Evolutionary conservation across 2,329 filamentous ascomycete species (phyloP), one percentile per base, ranked within the genome.

Genomic region (Fusarium subglutinans): DNA sequence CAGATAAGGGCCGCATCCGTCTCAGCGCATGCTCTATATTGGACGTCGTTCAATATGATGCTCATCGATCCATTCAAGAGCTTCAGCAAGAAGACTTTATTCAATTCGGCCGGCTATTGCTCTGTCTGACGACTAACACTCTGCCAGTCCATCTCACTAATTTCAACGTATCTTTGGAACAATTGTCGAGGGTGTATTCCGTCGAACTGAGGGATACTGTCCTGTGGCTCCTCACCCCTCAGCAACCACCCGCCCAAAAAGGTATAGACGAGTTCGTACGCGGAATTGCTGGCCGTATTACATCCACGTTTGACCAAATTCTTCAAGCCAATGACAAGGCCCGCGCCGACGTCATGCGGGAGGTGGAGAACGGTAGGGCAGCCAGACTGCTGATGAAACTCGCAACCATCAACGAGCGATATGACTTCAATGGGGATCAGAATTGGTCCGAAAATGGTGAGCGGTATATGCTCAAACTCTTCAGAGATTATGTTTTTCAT

Each of bases 401-500:
- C 47, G 94, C 94, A 69, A 89, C 93, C 66, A 91, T 99, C 80
- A 96, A 96, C 79, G 96, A 99, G 82, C 91, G 96, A 17, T 94
- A 93, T 3, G 96, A 98, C 79, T 92, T 93, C 70, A 93, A 94
- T 60, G 90, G 91, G 45, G 93, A 95, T 70, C 85, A 88, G 1
- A 87, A 90, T 55, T 99, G 96, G 96, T 94, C 94, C 9, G 96
- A 98, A 82, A 96, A 93, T 54, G 96, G 96, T 33, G 94, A 98
- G 78, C 90, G 95, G 35, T 98, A 98, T 81, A 93, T 94, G 80
- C 87, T 99, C 73, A 98, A 98, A 83, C 88, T 99, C 14, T 98
- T 98, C 86, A 90, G 96, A 56, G 96, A 99, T 83, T 98, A 97
- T 78, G 94, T 98, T 45, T 99, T 98, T 84, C 96, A 99, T 82